These are phyloP conservation scores for Sporisorium exsertum DNA, from an alignment of 1,284 basidiomycete species.

Conservation along the genomic window DNA sequence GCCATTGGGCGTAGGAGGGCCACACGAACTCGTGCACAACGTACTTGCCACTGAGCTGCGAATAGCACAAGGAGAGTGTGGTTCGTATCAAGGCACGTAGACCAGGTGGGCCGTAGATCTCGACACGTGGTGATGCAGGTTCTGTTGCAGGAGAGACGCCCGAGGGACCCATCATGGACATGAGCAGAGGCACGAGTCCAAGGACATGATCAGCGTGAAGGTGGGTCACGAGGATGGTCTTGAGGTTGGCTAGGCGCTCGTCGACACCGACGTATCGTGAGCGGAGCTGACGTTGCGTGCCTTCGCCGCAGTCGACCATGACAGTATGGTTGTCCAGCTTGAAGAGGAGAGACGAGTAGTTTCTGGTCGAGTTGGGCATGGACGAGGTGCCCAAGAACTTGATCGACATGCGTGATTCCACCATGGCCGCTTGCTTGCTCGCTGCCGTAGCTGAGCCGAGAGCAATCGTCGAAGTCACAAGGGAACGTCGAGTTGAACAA, in stretches of 20 bases:
- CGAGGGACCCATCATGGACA: constrained; percentile 64
- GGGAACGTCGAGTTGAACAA: no score
- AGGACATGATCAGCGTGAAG: constrained; percentile 65
- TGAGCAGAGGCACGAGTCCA: constrained; percentile 64
- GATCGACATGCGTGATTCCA: constrained; percentile 53
- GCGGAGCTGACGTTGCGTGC: constrained; percentile 63
- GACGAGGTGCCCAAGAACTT: constrained; percentile 67
- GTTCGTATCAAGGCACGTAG: constrained; percentile 62
- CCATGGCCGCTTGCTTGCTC: constrained; percentile 23
- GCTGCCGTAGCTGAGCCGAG: constrained; percentile 1
- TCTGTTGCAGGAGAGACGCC: constrained; percentile 18
- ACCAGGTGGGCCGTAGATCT: constrained; percentile 63
- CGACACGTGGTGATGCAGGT: constrained; percentile 44
- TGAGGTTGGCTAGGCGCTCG: constrained; percentile 57
- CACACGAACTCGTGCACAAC: constrained; percentile 67
- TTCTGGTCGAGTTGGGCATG: constrained; percentile 59
- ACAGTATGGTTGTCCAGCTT: constrained; percentile 58
- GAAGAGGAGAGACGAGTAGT: constrained; percentile 66
- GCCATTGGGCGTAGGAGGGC: constrained; percentile 28
- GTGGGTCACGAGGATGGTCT: constrained; percentile 65
- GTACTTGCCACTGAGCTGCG: constrained; percentile 58
- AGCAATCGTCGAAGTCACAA: no score
- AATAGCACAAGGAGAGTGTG: constrained; percentile 63
- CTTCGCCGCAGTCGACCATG: constrained; percentile 68
- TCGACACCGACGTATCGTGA: constrained; percentile 56